Evolutionary conservation across 2,329 filamentous ascomycete species (phyloP).

Genomic region (Ascochyta clinopodiicola): DNA sequence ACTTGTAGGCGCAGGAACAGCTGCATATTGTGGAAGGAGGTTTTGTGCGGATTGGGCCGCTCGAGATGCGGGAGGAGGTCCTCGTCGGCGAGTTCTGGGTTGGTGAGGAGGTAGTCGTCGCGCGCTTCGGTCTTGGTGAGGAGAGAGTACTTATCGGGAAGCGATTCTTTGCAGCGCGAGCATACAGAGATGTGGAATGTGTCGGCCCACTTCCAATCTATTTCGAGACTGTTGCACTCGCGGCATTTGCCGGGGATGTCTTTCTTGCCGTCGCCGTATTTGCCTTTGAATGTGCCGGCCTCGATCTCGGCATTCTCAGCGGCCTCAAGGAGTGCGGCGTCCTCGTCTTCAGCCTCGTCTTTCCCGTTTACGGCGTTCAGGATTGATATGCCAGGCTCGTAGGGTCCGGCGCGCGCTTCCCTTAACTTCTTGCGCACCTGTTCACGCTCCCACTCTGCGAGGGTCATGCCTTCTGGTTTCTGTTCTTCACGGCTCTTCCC

Average conservation of each 20-base stretch:
- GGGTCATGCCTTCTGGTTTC: conserved; percentile 86
- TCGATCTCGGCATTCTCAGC: conserved; percentile 53
- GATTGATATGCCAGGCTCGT: conserved; percentile 85
- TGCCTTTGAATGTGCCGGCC: conserved; percentile 40
- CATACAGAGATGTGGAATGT: conserved; percentile 80
- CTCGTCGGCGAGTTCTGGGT: conserved; percentile 89
- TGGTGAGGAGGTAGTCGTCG: conserved; percentile 94
- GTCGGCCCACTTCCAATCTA: conserved; percentile 95
- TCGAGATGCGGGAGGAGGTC: conserved; percentile 87
- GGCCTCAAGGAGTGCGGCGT: conserved; percentile 33
- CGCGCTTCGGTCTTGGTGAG: conserved; percentile 96
- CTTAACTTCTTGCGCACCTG: conserved; percentile 76
- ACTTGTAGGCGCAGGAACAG: conserved; percentile 92
- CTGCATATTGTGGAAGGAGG: conserved; percentile 99
- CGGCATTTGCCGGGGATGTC: conserved; percentile 72
- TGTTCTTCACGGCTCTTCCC: conserved; percentile 58
- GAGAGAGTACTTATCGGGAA: conserved; percentile 90
- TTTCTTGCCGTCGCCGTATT: conserved; percentile 43
- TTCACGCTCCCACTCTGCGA: conserved; percentile 88
- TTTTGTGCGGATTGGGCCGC: conserved; percentile 92
- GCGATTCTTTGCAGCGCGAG: conserved; percentile 83
- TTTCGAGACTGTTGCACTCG: conserved; percentile 83
- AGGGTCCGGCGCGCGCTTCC: conserved; percentile 78
- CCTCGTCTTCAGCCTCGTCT: conserved; percentile 37
- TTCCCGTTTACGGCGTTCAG: conserved; percentile 59